phyloP scores from a whole-genome alignment of 345 rosid species.

The Microthlaspi erraticum region DNA sequence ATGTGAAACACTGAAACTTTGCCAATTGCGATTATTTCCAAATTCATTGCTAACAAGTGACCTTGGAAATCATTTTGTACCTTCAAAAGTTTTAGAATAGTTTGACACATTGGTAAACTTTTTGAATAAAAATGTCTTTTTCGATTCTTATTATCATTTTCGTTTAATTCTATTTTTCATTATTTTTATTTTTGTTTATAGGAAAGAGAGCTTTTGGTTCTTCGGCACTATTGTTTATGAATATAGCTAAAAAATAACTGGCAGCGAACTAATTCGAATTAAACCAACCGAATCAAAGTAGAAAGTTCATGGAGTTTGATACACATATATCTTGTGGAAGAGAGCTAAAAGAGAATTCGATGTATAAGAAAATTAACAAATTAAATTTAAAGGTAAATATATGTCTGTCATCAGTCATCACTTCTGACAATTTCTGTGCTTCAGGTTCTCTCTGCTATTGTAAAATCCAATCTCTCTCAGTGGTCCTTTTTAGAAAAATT shows the following conservation, averaged over 20 bases:
- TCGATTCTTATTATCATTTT: no score
- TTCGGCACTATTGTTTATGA: no score
- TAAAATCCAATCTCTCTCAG: slow-evolving; percentile 31
- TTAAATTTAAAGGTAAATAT: neutral
- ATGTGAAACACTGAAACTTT: neutral
- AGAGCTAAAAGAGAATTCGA: neutral
- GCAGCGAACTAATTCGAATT: neutral
- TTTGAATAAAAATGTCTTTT: neutral
- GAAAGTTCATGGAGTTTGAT: neutral
- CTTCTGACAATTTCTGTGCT: slow-evolving; percentile 27
- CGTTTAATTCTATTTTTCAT: no score
- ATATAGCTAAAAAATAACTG: no score
- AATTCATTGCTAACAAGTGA: neutral
- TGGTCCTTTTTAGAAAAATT: slow-evolving; percentile 32
- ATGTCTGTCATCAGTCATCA: slow-evolving; percentile 27
- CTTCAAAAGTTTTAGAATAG: neutral
- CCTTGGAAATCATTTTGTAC: neutral
- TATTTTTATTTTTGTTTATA: no score
- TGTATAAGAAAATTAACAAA: slow-evolving; percentile 7
- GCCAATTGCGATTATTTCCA: neutral
- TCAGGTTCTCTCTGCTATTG: slow-evolving; percentile 36
- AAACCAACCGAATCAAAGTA: neutral
- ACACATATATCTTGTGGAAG: neutral
- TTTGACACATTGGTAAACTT: neutral
- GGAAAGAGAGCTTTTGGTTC: no score